Conservation (phyloP, 495 filamentous ascomycete genomes). For the Penicillium fimorum region DNA sequence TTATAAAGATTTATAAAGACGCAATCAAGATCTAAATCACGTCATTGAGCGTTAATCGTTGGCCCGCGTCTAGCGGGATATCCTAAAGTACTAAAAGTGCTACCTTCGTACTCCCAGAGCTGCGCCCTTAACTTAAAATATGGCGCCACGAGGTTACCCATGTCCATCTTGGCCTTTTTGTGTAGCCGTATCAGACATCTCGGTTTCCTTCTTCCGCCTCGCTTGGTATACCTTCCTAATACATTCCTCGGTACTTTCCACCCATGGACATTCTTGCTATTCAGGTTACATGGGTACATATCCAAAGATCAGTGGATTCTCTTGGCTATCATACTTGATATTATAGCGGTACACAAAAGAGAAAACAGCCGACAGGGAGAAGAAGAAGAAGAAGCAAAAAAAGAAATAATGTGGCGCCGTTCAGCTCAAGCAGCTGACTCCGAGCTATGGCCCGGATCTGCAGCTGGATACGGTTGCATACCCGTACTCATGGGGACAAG, state of each 20-base stretch:
- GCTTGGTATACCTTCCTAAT: not conserved
- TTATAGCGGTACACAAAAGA: not conserved
- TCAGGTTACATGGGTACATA: not conserved
- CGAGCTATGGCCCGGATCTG: not conserved
- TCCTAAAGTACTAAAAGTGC: not conserved
- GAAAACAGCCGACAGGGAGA: not conserved
- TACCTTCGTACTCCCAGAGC: not conserved
- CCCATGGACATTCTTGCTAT: not conserved
- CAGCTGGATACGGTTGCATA: not conserved
- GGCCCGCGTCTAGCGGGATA: not conserved
- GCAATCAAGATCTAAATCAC: constrained; percentile 42
- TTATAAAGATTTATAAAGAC: constrained; percentile 22
- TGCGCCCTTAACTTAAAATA: not conserved
- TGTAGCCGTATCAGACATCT: not conserved
- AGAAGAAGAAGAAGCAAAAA: not conserved
- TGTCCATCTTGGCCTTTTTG: not conserved
- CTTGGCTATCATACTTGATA: not conserved
- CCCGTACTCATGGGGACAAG: not conserved
- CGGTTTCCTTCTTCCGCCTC: not conserved
- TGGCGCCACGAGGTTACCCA: not conserved
- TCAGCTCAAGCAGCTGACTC: not conserved
- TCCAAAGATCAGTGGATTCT: not conserved
- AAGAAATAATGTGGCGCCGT: not conserved
- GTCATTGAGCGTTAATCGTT: constrained; percentile 18
- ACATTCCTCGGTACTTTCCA: not conserved